Conservation (phyloP, 805 yeast species). For the Phaffomyces thermotolerans region DNA sequence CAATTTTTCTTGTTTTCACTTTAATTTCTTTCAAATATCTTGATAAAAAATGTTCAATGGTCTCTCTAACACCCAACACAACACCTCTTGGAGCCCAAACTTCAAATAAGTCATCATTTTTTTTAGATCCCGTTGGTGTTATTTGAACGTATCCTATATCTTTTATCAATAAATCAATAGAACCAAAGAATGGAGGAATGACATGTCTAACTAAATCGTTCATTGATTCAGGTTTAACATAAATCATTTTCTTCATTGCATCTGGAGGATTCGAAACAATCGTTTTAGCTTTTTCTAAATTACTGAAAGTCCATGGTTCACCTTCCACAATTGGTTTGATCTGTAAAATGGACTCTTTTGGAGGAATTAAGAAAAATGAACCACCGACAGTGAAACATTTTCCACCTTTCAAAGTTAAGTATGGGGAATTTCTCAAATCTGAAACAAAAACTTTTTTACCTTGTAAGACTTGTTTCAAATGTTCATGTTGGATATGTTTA, state of each 20-base stretch:
- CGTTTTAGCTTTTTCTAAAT: conserved; percentile 28
- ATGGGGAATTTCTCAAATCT: conserved; percentile 24
- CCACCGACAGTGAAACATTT: conserved; percentile 54
- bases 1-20: conserved; percentile 23
- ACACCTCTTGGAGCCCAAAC: conserved; percentile 51
- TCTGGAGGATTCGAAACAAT: conserved; percentile 21
- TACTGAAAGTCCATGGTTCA: conserved; percentile 23
- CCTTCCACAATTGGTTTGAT: conserved; percentile 37
- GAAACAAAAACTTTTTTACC: conserved; percentile 26
- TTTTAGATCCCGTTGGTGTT: conserved; percentile 47
- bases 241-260: conserved; percentile 21
- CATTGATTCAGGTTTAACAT: conserved; percentile 26
- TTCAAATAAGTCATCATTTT: conserved; percentile 32
- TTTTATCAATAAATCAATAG: conserved; percentile 56
- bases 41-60: conserved; percentile 36
- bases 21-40: conserved; percentile 19
- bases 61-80: conserved; percentile 46
- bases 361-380: conserved; percentile 48
- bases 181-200: conserved; percentile 66
- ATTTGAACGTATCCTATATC: conserved; percentile 59
- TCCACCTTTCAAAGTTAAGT: conserved; percentile 34
- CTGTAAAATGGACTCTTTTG: conserved; percentile 41
- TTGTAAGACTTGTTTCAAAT: conserved; percentile 25
- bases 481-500: conserved; percentile 21
- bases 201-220: conserved; percentile 35